Base-by-base conservation (phyloP, 2,329 filamentous ascomycete genomes). In the Alternaria burnsii region DNA sequence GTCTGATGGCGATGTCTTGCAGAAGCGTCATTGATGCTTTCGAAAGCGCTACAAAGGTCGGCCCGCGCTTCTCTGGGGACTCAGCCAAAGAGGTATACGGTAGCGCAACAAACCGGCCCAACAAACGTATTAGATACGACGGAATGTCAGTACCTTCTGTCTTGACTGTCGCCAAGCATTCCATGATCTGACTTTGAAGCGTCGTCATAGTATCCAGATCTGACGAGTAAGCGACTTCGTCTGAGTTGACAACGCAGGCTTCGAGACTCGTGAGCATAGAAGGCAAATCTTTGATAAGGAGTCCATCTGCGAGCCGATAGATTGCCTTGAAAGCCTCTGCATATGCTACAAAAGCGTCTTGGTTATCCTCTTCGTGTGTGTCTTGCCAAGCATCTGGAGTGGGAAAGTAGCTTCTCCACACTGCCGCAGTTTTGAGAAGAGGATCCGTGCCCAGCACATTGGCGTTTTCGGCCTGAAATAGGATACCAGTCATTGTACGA, bases 41-140 rank as follows among this genome's bases (percentile, higher is more conserved):
- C 1, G 94, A 93, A 73, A 98, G 87, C 34, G 95, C 94, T 56
- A 99, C 88, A 73, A 93, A 98, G 0, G 93, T 97, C 7, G 92
- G 91, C 58, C 88, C 88, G 52, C 72, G 73, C 55, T 71, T 76
- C 18, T 62, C 61, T 11, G 67, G 58, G 1, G 60, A 61, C 26
- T 63, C 52, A 10, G 59, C 68, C 6, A 63, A 59, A 16, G 72
- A 71, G 0, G 82, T 78, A 68, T 92, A 94, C 1, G 92, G 90
- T 34, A 97, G 82, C 3, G 87, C 85, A 9, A 88, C 85, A 60
- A 97, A 88, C 51, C 91, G 86, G 1, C 92, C 87, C 10, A 93
- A 85, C 56, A 91, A 86, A 1, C 82, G 82, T 52, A 94, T 84
- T 69, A 97, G 80, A n/a, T 86, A 86, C 0, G 89, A 86, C 0